Evolutionary conservation across 2,329 filamentous ascomycete genomes (phyloP).

Genomic region (Raffaelea deltoideospora): DNA sequence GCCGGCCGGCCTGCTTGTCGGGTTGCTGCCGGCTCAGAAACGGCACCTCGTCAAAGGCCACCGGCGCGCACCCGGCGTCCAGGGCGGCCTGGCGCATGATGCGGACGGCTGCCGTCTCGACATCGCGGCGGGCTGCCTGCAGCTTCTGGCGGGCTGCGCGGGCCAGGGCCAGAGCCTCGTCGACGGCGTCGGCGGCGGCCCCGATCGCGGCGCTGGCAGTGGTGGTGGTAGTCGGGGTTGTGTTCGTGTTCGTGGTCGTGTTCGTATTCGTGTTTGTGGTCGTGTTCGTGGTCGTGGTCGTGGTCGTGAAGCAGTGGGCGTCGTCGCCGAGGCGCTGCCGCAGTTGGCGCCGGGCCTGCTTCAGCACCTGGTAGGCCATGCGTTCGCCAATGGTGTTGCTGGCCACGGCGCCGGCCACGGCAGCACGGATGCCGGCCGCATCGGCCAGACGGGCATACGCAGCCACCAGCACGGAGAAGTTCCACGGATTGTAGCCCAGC

Average conservation of each 20-base stretch:
- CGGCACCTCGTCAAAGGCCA: conserved; percentile 9
- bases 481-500: conserved; percentile 18
- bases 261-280: too few species aligned
- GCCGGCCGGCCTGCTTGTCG: background rate
- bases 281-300: background rate
- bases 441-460: conserved; percentile 13
- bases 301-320: background rate
- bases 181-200: conserved; percentile 10
- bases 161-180: conserved; percentile 10
- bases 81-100: conserved; percentile 18
- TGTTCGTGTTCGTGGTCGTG: too few species aligned
- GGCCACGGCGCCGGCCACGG: conserved; percentile 9
- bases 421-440: conserved; percentile 11
- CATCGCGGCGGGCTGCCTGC: conserved; percentile 6
- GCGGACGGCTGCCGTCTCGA: conserved; percentile 12
- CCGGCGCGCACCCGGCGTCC: conserved; percentile 11
- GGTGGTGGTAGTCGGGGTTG: too few species aligned
- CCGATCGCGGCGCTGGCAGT: background rate
- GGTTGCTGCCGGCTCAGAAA: background rate
- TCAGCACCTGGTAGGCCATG: conserved; percentile 10
- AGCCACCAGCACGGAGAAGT: conserved; percentile 16
- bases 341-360: conserved; percentile 8
- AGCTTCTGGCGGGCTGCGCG: conserved; percentile 9
- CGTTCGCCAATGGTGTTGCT: conserved; percentile 8
- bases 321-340: background rate